phyloP scores from a whole-genome alignment of 2,329 filamentous ascomycete genomes.

The Stromatinia cepivora region DNA sequence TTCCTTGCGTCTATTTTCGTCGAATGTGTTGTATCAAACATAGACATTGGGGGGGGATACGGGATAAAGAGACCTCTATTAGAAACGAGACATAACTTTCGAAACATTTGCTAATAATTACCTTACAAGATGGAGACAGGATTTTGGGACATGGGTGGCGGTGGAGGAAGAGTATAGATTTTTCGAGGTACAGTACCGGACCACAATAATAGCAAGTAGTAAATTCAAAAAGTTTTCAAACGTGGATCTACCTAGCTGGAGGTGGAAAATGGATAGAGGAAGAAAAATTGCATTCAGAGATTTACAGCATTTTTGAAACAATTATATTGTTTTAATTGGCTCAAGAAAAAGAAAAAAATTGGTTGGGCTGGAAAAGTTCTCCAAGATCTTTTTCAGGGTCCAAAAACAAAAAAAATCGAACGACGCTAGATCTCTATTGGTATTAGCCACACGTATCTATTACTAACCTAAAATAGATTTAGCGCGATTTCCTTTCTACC shows the following conservation, averaged over 20 bases:
- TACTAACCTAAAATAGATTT: not conserved
- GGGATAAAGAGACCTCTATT: not conserved
- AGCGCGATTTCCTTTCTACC: conserved; percentile 11
- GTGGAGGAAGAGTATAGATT: conserved; percentile 12
- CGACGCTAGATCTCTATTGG: not conserved
- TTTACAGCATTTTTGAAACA: conserved; percentile 14
- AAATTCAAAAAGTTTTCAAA: not conserved
- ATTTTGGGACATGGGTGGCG: conserved; percentile 70
- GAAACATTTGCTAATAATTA: conserved; percentile 13
- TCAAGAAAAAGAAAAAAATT: not conserved
- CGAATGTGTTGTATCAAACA: not conserved
- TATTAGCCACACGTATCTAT: not conserved
- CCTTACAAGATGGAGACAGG: conserved; percentile 64
- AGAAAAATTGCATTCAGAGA: conserved; percentile 15
- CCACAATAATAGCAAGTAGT: not conserved
- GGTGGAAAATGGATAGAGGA: not conserved
- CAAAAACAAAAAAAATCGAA: conserved; percentile 3
- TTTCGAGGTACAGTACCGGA: not conserved
- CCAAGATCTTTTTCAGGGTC: conserved; percentile 1
- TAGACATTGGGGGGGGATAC: not conserved
- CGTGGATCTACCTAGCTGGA: not conserved
- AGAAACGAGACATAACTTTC: not conserved
- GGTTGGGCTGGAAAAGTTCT: not conserved
- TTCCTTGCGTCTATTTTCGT: not conserved
- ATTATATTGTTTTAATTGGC: conserved; percentile 12